Evolutionary conservation across 805 yeast species (phyloP), one percentile per base, ranked within the genome.

Genomic region (Wickerhamiella lipophila): DNA sequence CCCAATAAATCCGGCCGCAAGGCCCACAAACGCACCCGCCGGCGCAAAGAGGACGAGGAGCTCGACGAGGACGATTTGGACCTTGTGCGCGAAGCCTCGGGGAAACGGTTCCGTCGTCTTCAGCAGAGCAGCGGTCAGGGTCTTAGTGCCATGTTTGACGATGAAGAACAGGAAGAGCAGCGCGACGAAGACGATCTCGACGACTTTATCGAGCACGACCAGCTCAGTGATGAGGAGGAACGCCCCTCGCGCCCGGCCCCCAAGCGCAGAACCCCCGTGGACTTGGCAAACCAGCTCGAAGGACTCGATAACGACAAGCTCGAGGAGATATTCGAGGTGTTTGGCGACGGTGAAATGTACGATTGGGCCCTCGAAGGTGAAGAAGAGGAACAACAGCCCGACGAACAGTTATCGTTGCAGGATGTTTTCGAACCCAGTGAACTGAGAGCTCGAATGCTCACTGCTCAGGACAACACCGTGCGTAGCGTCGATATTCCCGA

Each of bases 291-390:
- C 19, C 55, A 58, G 19, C 58, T 66, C 3, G 60, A 62, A 21
- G 74, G 84, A 59, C 68, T 83, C 39, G 95, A 92, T 58, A 81
- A 92, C 49, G 97, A 92, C 58, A 84, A 85, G 62, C 76, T 89
- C 55, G 92, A 86, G 60, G 96, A 89, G 64, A 76, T 92, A 61
- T 87, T 79, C 60, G 98, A 92, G 63, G 85, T 92, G 12, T 92
- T 92, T 62, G 98, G 98, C 55, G 94, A 87, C 64, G 98, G 98
- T 46, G 87, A 80, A 55, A 96, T 89, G 60, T 92, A 92, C 65
- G 96, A 85, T 50, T 92, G 98, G 97, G 98, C 98, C 11, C 70
- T 92, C 49, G 96, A 86, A 60, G 92, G 85, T 25, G 96, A 88
- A 66, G 79, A 76, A n/a, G 74, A 71, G 43, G 59, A 50, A n/a